A percentile compares a stretch with the other conserved stretches of the same genome.
Evolutionary conservation across 805 yeast species (phyloP).

Genomic region (Saccharomycopsis vini): DNA sequence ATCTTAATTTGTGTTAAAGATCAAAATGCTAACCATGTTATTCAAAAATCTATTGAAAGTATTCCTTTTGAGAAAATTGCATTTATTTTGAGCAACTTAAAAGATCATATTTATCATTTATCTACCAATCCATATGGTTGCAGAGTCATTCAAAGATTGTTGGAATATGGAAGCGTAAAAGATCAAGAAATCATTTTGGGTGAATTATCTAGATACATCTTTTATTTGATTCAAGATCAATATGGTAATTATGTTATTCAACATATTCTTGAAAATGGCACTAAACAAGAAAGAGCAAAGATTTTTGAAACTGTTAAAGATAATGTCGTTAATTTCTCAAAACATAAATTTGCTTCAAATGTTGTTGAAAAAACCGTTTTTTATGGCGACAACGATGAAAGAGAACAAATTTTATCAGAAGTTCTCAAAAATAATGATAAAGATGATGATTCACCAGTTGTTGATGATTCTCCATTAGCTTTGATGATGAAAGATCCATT

Average conservation of each 20-base stretch:
- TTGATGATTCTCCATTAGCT: constrained; percentile 64
- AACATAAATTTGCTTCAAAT: constrained; percentile 95
- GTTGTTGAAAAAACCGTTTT: constrained; percentile 92
- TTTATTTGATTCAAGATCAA: constrained; percentile 83
- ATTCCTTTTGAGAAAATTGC: constrained; percentile 63
- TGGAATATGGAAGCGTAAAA: constrained; percentile 62
- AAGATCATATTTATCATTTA: constrained; percentile 65
- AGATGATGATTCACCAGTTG: constrained; percentile 34
- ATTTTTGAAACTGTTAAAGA: constrained; percentile 64
- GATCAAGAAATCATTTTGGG: constrained; percentile 61
- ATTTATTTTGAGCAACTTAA: constrained; percentile 66
- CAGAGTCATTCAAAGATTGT: constrained; percentile 85
- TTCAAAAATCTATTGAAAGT: constrained; percentile 87
- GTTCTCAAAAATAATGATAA: constrained; percentile 48
- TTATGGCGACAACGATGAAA: constrained; percentile 56
- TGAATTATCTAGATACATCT: constrained; percentile 65
- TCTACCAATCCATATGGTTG: constrained; percentile 97
- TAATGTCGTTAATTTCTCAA: constrained; percentile 72
- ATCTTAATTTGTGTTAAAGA: constrained; percentile 73
- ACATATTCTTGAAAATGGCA: constrained; percentile 83
- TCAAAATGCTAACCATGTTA: constrained; percentile 96
- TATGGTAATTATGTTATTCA: constrained; percentile 97
- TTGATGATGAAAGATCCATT: constrained; percentile 96
- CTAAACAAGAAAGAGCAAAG: constrained; percentile 36
- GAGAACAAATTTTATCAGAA: constrained; percentile 52